Conservation (phyloP, 2,329 filamentous ascomycete species). For the Knoxdaviesia proteae region DNA sequence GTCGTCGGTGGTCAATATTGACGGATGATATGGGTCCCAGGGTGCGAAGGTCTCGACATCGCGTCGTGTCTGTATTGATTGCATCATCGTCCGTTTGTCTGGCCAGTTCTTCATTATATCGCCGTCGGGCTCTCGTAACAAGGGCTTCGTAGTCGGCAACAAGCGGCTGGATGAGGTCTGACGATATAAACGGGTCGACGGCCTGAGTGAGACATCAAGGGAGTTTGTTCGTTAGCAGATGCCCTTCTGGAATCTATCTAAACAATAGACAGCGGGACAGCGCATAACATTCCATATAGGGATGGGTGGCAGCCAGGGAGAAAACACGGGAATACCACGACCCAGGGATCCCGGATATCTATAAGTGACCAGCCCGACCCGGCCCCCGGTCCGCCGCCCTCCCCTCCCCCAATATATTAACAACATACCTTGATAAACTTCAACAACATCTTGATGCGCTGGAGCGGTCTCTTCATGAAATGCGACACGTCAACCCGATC, state of each 20-base stretch:
- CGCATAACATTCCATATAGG: too few relatives aligned
- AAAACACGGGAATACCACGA: too few relatives aligned
- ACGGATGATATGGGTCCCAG: constrained; percentile 51
- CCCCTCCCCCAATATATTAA: background rate
- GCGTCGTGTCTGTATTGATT: constrained; percentile 58
- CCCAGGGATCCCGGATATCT: too few relatives aligned
- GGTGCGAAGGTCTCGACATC: constrained; percentile 59
- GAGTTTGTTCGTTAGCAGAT: too few relatives aligned
- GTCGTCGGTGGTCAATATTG: constrained; percentile 52
- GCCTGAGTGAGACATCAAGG: too few relatives aligned
- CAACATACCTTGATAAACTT: constrained; percentile 53
- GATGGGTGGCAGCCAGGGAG: too few relatives aligned
- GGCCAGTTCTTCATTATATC: constrained; percentile 43
- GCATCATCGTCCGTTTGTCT: constrained; percentile 70
- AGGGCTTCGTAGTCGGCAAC: constrained; percentile 35
- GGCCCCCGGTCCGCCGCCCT: too few relatives aligned
- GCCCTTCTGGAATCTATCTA: too few relatives aligned
- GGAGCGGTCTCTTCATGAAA: constrained; percentile 69
- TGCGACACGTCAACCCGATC: constrained; percentile 89
- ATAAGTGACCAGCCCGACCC: too few relatives aligned
- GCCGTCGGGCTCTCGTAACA: constrained; percentile 43
- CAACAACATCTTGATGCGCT: constrained; percentile 69
- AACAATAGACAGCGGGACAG: too few relatives aligned
- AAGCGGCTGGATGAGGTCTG: constrained; percentile 20
- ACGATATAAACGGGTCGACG: constrained; percentile 9